Conservation (phyloP, 805 yeast species). For the Huiozyma naganishii region DNA sequence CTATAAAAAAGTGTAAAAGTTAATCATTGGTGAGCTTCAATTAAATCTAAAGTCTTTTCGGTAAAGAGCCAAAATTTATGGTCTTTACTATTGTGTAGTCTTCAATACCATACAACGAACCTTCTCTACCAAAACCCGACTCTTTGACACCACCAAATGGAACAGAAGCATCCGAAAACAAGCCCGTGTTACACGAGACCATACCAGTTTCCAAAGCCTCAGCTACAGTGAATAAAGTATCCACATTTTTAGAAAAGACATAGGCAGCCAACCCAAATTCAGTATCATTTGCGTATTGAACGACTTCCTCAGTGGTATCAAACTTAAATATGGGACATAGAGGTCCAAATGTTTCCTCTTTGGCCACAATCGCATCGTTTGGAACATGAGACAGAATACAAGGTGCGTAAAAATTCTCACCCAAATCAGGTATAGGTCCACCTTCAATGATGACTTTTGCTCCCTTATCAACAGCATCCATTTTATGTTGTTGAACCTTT, state of each 20-base stretch:
- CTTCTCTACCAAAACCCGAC: constrained; percentile 65
- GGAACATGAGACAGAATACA: constrained; percentile 43
- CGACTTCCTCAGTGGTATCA: constrained; percentile 42
- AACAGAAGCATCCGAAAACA: constrained; percentile 43
- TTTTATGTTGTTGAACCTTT: constrained; percentile 43
- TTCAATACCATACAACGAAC: constrained; percentile 50
- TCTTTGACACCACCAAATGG: constrained; percentile 59
- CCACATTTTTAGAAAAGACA: constrained; percentile 42
- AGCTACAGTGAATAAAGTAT: constrained; percentile 40
- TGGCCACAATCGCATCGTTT: constrained; percentile 37
- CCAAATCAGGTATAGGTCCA: constrained; percentile 39
- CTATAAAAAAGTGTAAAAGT: too few relatives aligned
- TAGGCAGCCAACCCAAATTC: constrained; percentile 51
- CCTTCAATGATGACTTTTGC: constrained; percentile 43
- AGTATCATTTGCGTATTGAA: constrained; percentile 43
- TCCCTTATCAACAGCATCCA: constrained; percentile 46
- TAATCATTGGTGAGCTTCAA: too few relatives aligned
- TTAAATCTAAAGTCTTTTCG: background rate
- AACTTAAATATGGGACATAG: constrained; percentile 47
- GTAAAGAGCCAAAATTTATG: constrained; percentile 35
- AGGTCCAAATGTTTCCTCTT: constrained; percentile 60
- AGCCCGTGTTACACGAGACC: constrained; percentile 53
- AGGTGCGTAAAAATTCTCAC: constrained; percentile 45
- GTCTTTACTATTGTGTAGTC: constrained; percentile 47
- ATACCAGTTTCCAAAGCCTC: constrained; percentile 54